Evolutionary conservation across 2,329 filamentous ascomycete species (phyloP).

Genomic region (Pleoardoris graminearum): DNA sequence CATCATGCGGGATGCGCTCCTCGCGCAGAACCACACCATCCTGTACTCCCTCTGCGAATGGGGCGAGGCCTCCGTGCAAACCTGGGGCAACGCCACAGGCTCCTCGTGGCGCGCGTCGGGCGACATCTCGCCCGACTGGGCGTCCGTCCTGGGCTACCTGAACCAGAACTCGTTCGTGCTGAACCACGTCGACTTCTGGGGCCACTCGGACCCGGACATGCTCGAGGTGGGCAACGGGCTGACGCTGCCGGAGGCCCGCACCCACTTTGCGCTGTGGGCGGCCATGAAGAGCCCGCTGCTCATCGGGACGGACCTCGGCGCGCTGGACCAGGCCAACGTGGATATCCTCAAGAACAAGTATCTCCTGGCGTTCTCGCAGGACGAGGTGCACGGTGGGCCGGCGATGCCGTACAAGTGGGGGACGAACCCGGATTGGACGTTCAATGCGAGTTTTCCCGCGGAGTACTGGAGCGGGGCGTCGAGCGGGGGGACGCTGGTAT

Average conservation of each 20-base stretch:
- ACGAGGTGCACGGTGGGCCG: constrained; percentile 47
- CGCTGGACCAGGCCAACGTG: constrained; percentile 45
- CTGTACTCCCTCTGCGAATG: constrained; percentile 43
- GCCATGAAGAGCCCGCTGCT: constrained; percentile 49
- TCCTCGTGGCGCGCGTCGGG: constrained; percentile 38
- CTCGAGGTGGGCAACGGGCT: constrained; percentile 47
- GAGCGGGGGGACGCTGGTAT: constrained; percentile 27
- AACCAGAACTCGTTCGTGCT: constrained; percentile 28
- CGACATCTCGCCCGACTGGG: constrained; percentile 29
- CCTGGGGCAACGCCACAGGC: constrained; percentile 39
- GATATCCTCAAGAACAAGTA: constrained; percentile 46
- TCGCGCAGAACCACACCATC: constrained; percentile 45
- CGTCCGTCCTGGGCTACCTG: constrained; percentile 24
- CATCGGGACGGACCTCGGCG: constrained; percentile 48
- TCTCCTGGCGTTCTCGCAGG: constrained; percentile 52
- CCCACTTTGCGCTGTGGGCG: constrained; percentile 48
- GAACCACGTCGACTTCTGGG: constrained; percentile 26
- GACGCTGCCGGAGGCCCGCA: constrained; percentile 34
- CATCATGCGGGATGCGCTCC: constrained; percentile 48
- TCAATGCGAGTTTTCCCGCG: constrained; percentile 45
- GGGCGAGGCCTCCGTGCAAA: constrained; percentile 35
- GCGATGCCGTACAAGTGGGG: constrained; percentile 53
- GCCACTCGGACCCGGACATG: constrained; percentile 32
- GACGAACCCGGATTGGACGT: constrained; percentile 55
- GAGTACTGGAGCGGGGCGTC: constrained; percentile 35